phyloP scores from a whole-genome alignment of 495 filamentous ascomycete genomes.

The Hyaloscypha bicolor region DNA sequence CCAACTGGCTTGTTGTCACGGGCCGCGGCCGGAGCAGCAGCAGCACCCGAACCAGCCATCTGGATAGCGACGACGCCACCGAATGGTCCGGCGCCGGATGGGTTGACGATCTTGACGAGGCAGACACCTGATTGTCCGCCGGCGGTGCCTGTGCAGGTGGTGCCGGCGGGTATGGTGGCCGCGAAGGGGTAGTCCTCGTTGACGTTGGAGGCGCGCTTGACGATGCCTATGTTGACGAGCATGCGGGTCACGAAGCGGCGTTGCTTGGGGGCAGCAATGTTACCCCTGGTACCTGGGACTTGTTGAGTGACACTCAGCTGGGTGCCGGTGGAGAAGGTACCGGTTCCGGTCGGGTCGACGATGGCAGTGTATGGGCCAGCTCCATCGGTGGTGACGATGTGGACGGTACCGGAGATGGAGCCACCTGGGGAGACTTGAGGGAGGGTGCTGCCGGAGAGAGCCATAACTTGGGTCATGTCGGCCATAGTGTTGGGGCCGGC shows the following conservation, averaged over 20 bases:
- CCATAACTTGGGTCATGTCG: conserved; percentile 35
- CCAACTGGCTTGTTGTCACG: conserved; percentile 13
- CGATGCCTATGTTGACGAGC: conserved; percentile 30
- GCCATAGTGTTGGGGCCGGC: conserved; percentile 30
- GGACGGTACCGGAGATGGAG: conserved; percentile 38
- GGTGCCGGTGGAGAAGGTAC: conserved; percentile 34
- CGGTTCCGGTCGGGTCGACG: conserved; percentile 41
- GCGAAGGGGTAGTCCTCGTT: conserved; percentile 39
- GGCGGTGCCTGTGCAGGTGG: conserved; percentile 38
- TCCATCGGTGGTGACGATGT: conserved; percentile 44
- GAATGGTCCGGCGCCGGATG: conserved; percentile 40
- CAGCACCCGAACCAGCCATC: conserved; percentile 30
- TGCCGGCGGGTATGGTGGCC: conserved; percentile 38
- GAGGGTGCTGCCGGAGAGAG: conserved; percentile 37
- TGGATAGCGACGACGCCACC: conserved; percentile 43
- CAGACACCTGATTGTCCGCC: conserved; percentile 37
- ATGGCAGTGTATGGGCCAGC: conserved; percentile 42
- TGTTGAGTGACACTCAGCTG: conserved; percentile 30
- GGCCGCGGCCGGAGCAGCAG: conserved; percentile 2
- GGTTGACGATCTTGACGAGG: conserved; percentile 44
- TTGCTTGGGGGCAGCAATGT: conserved; percentile 34
- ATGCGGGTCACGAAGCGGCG: conserved; percentile 31
- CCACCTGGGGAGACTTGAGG: conserved; percentile 41
- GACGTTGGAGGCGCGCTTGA: conserved; percentile 39
- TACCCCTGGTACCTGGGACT: conserved; percentile 37